These are phyloP conservation scores for Tuber indicum DNA, from an alignment of 495 filamentous ascomycete species.

Conservation along the genomic window DNA sequence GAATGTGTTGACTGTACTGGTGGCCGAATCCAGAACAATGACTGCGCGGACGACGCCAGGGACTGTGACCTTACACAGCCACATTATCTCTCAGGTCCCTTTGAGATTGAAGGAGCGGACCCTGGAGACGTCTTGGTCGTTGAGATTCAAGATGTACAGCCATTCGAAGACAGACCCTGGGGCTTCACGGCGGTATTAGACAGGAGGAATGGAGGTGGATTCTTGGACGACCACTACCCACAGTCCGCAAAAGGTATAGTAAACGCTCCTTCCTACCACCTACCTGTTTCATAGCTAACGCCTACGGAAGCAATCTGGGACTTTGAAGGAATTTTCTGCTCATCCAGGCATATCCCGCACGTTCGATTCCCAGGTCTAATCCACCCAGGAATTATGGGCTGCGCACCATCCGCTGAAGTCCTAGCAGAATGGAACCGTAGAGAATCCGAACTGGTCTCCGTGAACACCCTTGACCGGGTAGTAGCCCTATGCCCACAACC, in stretches of 20 bases:
- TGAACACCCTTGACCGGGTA: conserved; percentile 57
- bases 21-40: conserved; percentile 84
- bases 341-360: conserved; percentile 80
- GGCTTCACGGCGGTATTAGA: conserved; percentile 86
- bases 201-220: conserved; percentile 79
- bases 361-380: conserved; percentile 88
- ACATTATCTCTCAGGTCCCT: conserved; percentile 87
- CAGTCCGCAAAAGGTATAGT: conserved; percentile 35
- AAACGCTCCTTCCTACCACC: neutral
- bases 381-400: conserved; percentile 89
- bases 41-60: conserved; percentile 78
- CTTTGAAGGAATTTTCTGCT: conserved; percentile 91
- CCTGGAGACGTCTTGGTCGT: conserved; percentile 83
- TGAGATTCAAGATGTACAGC: conserved; percentile 95
- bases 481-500: conserved; percentile 77
- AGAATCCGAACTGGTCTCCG: conserved; percentile 67
- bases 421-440: conserved; percentile 63
- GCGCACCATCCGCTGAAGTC: conserved; percentile 67
- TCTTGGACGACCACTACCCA: conserved; percentile 84
- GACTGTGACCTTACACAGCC: conserved; percentile 77
- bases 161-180: conserved; percentile 80
- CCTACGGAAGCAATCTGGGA: conserved; percentile 75
- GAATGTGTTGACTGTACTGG: conserved; percentile 90
- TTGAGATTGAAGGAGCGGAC: conserved; percentile 78
- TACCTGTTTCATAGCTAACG: conserved; percentile 55